phyloP scores from a whole-genome alignment of 2,329 filamentous ascomycete genomes.

The Aureobasidium uvarum region DNA sequence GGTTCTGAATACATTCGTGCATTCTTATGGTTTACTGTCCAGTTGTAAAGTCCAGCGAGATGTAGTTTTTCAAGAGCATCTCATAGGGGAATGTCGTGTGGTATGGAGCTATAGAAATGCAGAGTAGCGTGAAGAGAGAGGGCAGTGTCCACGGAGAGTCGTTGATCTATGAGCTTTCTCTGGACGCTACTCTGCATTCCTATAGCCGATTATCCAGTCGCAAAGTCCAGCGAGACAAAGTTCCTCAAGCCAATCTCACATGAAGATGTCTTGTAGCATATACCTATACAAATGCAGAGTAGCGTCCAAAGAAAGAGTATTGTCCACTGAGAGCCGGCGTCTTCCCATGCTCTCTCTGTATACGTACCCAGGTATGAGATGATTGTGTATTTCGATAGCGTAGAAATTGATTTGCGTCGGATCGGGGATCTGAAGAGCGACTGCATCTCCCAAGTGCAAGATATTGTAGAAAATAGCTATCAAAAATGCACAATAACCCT shows the following conservation, averaged over 20 bases:
- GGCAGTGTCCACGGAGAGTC: background rate
- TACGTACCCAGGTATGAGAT: too few relatives aligned
- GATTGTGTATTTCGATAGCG: background rate
- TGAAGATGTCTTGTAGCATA: background rate
- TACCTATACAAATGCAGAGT: background rate
- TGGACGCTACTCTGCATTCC: background rate
- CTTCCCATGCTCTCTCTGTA: background rate
- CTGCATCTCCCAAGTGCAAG: too few relatives aligned
- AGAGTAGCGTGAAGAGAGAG: background rate
- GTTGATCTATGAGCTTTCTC: background rate
- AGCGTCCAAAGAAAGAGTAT: background rate
- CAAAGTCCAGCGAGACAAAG: too few relatives aligned
- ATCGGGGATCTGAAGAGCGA: background rate
- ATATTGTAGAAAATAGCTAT: background rate
- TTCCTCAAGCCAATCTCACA: background rate
- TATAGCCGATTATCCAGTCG: background rate
- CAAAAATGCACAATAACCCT: background rate
- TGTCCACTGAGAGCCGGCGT: background rate
- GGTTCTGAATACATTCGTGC: background rate
- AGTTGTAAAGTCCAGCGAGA: too few relatives aligned
- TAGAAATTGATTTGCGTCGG: background rate
- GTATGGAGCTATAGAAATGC: background rate
- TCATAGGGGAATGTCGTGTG: background rate
- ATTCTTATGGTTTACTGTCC: background rate
- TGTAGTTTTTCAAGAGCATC: background rate